Base-by-base conservation (phyloP, 2,329 filamentous ascomycete species). In the Penicillium concentricum region DNA sequence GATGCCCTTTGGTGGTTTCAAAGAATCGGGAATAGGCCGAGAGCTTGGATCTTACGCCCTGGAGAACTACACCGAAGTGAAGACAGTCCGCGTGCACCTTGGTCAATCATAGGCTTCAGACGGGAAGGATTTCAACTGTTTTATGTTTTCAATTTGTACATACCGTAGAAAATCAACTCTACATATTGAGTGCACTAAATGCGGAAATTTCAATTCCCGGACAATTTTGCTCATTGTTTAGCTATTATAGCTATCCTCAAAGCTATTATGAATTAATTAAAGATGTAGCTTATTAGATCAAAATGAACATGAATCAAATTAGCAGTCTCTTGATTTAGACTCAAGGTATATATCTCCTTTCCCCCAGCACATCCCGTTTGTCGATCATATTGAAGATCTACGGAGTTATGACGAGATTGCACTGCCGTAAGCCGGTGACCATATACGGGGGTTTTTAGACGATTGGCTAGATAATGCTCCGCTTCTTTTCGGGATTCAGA, bases 51-150 rank as follows among this genome's bases (percentile, higher is more conserved):
- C 73, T 55, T 76, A 77, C 52, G 76, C 74, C 10, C 67, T 77
- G 9, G 68, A 75, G 53, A 76, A 76, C 63, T 78, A 78, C 61
- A 77, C 75, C 5, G 67, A 78, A 57, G 56, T 77, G 58, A 78
- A 78, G 68, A 70, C 74, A 4, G 74, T 78, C 18, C 54, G 46
- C 1, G 34, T 55, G 5, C 46, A 51, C 3, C 24, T 55, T 22
- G 41, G 26, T 5, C 12, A 20, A 18, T 34, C 35, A 1, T 42
- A 20, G 35, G 45, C 22, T 20, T 35, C 10, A 13, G n/a, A 8
- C 22, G 15, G 9, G 2, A 4, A 51, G 16, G 15, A 12, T 15
- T 39, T 28, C 2, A 26, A 24, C 8, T 18, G 20, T 20, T 35
- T 48, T 28, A 37, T 10, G 9, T 3, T 48, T 15, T 6, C 12